phyloP scores from a whole-genome alignment of 2,329 filamentous ascomycete species.

The Fusarium transvaalense region DNA sequence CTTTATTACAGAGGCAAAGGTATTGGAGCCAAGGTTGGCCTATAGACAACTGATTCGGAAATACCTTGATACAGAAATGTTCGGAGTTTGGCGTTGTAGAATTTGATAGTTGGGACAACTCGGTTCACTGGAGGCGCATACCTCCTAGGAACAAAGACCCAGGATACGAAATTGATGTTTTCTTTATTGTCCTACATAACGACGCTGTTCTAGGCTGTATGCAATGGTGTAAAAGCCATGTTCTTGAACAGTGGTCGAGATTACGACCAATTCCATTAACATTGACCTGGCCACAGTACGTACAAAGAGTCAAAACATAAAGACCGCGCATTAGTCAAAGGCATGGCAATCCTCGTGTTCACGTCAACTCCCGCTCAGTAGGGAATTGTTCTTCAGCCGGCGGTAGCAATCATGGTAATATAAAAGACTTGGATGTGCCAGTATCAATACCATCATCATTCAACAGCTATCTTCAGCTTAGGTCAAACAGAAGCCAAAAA shows the following conservation, averaged over 20 bases:
- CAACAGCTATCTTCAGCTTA: constrained; percentile 8
- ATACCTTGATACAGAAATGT: constrained; percentile 12
- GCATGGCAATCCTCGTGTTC: not conserved
- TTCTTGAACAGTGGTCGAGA: not conserved
- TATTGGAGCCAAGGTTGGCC: constrained; percentile 71
- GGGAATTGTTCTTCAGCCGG: not conserved
- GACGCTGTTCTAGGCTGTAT: not conserved
- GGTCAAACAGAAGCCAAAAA: constrained; percentile 4
- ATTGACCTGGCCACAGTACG: not conserved
- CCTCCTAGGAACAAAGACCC: constrained; percentile 9
- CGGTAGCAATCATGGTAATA: not conserved
- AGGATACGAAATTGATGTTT: constrained; percentile 22
- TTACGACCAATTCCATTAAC: not conserved
- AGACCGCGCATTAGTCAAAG: not conserved
- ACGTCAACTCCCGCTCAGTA: not conserved
- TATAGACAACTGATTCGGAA: constrained; percentile 40
- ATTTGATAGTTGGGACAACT: constrained; percentile 9
- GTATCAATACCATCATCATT: not conserved
- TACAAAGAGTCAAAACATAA: constrained; percentile 3
- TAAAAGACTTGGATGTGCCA: constrained; percentile 1
- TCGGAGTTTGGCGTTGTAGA: constrained; percentile 27
- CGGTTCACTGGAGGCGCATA: constrained; percentile 2
- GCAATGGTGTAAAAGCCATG: not conserved
- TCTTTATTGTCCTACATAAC: not conserved
- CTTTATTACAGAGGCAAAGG: constrained; percentile 78